Base-by-base conservation (phyloP, 2,329 filamentous ascomycete genomes). In the Trichoderma gracile region DNA sequence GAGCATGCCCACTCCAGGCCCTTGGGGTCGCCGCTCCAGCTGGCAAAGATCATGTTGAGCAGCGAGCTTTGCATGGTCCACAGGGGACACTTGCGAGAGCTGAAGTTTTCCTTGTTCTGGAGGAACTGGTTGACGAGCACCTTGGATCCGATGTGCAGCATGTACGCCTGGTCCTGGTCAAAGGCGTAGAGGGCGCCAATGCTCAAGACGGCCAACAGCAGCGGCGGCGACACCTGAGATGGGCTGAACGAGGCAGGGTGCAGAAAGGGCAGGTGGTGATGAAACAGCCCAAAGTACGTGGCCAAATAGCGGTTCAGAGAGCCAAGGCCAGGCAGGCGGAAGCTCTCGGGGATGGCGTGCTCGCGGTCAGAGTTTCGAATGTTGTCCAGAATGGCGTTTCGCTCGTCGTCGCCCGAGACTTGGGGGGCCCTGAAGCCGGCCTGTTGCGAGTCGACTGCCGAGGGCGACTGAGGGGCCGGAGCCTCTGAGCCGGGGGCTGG, bases 1-100 rank as follows among this genome's bases (percentile, higher is more conserved):
- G 95, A 98, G 78, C 94, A 98, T 42, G 95, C 93, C 95, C 95
- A 99, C 77, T 99, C 95, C 3, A 99, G 84, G 43, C 95, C 95
- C 78, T 97, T 98, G 42, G 95, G 90, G 73, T 98, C 95, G 72
- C 95, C 95, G 76, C 95, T 98, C 95, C 95, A 99, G 82, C 93
- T 98, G 63, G 95, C 93, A 76, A 99, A 98, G 69, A 97, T 89
- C 95, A 98, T 98, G 82, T 99, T 99, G 65, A 99, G 82, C 61
- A 99, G 81, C 3, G 93, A 96, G 76, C 92, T 92, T 76, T 99
- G 95, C 92, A 98, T 98, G 54, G 94, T 95, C 94, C 95, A 98
- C 15, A 99, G 79, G 4, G 95, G 95, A 73, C 94, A 98, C 77
- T 97, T 98, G 71, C 94, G 89, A 9, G 95, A 98, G 81, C 94